Evolutionary conservation across 2,329 filamentous ascomycete species (phyloP), one percentile per base, ranked within the genome.

Genomic region (Clonostachys rosea): DNA sequence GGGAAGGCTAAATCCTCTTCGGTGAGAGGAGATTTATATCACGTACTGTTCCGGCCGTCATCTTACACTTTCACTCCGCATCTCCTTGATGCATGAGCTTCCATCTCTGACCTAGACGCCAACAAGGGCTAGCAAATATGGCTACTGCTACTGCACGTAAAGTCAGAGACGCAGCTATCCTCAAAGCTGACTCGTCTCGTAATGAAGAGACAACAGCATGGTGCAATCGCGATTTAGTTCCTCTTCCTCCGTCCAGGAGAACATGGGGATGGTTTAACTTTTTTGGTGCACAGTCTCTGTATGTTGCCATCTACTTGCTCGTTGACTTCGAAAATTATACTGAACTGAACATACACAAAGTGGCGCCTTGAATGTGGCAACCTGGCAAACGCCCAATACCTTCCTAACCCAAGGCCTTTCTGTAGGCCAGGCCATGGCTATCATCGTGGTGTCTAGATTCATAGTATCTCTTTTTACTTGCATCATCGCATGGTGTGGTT

Each of bases 221-320:
- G 74, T 73, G 70, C 24, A 78, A 78, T 48, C 70, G 69, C 53
- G 67, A 67, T 40, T 54, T 69, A 33, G 62, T 65, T 12, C 65
- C 66, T n/a, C 52, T 69, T 7, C 61, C 74, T n/a, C 65, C 68
- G 3, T 64, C 66, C 47, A 59, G 70, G 45, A 61, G 73, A 51
- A 76, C 71, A 37, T 76, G 73, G 73, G 70, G 73, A 59, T 61
- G 71, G 52, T 66, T 64, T 46, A 65, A 70, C 48, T 73, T 62
- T 55, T 74, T 70, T 48, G 71, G 70, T 52, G 67, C 56, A 57
- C 68, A 68, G 59, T 66, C 48, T 56, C 63, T 61, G 58, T 65
- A 48, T 61, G 64, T 56, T 37, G 24, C 24, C 24, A 4, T 30
- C 8, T 30, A 10, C 24, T 30, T 60, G 44, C 17, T 8, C 12